These are phyloP conservation scores for Aspergillus nidulans DNA, from an alignment of 495 filamentous ascomycete genomes.

Conservation along the genomic window DNA sequence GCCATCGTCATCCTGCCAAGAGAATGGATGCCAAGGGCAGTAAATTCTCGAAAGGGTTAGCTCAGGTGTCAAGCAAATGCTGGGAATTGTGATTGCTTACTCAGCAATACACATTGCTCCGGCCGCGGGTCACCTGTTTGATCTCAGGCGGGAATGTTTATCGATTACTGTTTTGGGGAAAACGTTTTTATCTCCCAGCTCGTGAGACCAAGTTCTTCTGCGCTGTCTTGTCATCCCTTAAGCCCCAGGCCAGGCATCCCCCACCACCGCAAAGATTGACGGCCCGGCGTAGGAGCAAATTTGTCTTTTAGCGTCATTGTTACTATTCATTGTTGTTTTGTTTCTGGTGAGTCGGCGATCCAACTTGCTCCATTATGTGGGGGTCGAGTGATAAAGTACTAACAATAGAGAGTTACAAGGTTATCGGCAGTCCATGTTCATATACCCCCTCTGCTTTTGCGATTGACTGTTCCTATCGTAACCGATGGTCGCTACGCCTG, in stretches of 20 bases:
- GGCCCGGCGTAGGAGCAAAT: conserved; percentile 31
- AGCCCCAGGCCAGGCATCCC: conserved; percentile 10
- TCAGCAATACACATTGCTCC: conserved; percentile 27
- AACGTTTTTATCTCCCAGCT: conserved; percentile 26
- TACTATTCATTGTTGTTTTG: conserved; percentile 17
- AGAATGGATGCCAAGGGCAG: conserved; percentile 5
- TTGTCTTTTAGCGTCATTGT: conserved; percentile 29
- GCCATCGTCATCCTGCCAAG: conserved; percentile 4
- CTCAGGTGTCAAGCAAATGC: conserved; percentile 6
- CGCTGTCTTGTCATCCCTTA: conserved; percentile 1
- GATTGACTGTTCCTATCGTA: conserved; percentile 16
- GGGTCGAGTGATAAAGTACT: not conserved
- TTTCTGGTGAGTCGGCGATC: conserved; percentile 15
- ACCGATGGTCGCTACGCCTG: conserved; percentile 21
- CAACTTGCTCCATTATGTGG: not conserved
- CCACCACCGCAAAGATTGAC: conserved; percentile 12
- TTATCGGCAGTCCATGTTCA: conserved; percentile 5
- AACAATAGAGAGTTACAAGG: not conserved
- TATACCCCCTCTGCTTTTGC: conserved; percentile 17
- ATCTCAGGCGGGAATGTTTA: too few species aligned
- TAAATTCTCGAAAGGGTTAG: not conserved
- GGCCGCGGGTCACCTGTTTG: conserved; percentile 13
- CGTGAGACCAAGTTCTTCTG: conserved; percentile 20
- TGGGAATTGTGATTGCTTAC: conserved; percentile 20
- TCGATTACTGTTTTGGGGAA: conserved; percentile 40